These are phyloP conservation scores for Pseudogymnoascus sp. DNA, from an alignment of 2,329 filamentous ascomycete genomes.

Conservation along the genomic window DNA sequence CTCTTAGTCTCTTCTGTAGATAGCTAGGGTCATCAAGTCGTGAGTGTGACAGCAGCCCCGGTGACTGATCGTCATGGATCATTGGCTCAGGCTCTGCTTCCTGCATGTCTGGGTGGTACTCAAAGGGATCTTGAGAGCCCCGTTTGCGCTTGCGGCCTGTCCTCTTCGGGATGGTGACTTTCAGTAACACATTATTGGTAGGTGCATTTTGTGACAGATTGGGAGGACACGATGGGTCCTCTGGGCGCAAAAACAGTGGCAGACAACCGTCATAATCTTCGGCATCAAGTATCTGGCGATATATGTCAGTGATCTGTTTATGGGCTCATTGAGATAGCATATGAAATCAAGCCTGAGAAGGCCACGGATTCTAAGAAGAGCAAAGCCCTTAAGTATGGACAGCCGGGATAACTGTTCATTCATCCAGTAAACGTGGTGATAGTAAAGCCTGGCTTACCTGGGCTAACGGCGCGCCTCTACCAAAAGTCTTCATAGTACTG, in stretches of 20 bases:
- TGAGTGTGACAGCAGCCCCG: slow-evolving; percentile 35
- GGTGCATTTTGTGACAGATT: slow-evolving; percentile 67
- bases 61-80: not conserved
- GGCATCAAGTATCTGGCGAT: slow-evolving; percentile 36
- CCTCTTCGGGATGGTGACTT: slow-evolving; percentile 76
- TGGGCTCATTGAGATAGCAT: not conserved
- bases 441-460: slow-evolving; percentile 21
- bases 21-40: slow-evolving; percentile 45
- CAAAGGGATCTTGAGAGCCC: slow-evolving; percentile 61
- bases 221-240: slow-evolving; percentile 71
- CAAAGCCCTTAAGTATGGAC: not conserved
- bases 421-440: slow-evolving; percentile 8
- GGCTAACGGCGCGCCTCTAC: slow-evolving; percentile 28
- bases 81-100: not conserved
- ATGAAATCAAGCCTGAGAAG: not conserved
- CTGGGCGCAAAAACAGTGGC: slow-evolving; percentile 69
- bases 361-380: not conserved
- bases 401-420: not conserved
- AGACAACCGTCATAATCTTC: slow-evolving; percentile 40
- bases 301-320: not conserved
- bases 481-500: slow-evolving; percentile 54
- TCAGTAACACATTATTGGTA: slow-evolving; percentile 78
- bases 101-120: slow-evolving; percentile 15
- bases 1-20: slow-evolving; percentile 56
- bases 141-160: slow-evolving; percentile 81